Conservation (phyloP, 2,329 filamentous ascomycete genomes). For the Cryphonectria naterciae region DNA sequence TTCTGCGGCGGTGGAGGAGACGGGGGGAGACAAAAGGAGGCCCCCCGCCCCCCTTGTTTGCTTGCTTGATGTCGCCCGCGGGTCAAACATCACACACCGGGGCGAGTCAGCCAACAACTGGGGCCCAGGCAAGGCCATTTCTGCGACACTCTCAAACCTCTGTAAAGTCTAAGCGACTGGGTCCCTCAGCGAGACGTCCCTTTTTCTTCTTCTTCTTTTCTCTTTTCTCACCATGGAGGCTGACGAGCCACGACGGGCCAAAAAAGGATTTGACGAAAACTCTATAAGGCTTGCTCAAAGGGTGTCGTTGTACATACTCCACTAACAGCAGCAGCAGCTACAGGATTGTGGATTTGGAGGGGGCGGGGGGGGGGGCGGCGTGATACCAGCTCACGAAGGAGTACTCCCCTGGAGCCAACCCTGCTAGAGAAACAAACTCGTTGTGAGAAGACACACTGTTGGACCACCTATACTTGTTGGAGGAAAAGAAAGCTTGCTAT, state of each 20-base stretch:
- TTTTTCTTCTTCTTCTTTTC: background rate
- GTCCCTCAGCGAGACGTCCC: background rate
- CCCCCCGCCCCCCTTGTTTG: background rate
- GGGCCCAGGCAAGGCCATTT: constrained; percentile 1
- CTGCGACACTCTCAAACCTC: constrained; percentile 26
- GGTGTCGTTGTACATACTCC: background rate
- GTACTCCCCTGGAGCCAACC: background rate
- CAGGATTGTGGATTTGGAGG: background rate
- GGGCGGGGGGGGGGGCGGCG: background rate
- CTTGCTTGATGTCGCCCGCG: constrained; percentile 11
- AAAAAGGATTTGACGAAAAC: background rate
- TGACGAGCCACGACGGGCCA: background rate
- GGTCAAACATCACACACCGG: constrained; percentile 21
- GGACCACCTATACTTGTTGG: background rate
- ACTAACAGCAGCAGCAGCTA: background rate
- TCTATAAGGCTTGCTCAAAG: background rate
- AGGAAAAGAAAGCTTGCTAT: background rate
- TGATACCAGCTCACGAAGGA: background rate
- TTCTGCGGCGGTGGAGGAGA: background rate
- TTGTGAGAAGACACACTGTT: background rate
- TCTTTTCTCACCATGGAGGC: background rate
- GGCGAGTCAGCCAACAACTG: constrained; percentile 21
- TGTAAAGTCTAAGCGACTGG: constrained; percentile 15
- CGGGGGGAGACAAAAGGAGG: background rate
- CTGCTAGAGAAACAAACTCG: background rate